Evolutionary conservation across 2,329 filamentous ascomycete genomes (phyloP), one percentile per base, ranked within the genome.

Genomic region (Cercospora berteroae): DNA sequence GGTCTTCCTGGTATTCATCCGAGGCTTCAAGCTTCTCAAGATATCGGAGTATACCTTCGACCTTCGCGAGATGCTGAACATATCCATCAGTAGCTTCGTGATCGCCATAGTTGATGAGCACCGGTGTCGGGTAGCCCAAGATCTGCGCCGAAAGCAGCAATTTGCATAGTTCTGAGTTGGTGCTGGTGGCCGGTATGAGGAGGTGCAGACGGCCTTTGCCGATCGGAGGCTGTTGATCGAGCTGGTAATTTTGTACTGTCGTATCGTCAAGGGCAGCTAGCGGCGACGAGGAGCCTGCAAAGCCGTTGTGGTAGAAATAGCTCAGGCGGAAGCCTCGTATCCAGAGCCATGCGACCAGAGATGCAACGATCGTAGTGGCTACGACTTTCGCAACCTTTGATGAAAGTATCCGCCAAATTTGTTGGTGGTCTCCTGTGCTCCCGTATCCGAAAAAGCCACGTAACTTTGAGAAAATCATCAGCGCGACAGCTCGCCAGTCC

Each of bases 131-230:
- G 23, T 71, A 72, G 29, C 64, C 69, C 27, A 70, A 65, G 29
- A 71, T 64, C 31, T 65, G 62, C 12, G 62, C 63, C 8, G 69
- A 70, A 31, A 72, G 61, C 18, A 72, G 20, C 6, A 68, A 67
- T 62, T 72, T 72, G 69, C 71, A 71, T 18, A 72, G 52, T 39
- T 72, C 63, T 9, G 64, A 52, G 10, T 82, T 83, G 50, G 80
- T 80, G n/a, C 79, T 78, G 42, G 80, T 79, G 5, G 83, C 81
- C 5, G 84, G 83, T 58, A 88, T 79, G 29, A 88, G 75, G 42
- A 89, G 81, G 74, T 88, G 86, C 69, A 89, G 85, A 57, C 72
- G 68, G 8, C 67, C 73, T 58, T 70, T 72, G 20, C 64, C 65
- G 16, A 57, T 64, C 20, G 48, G 58, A 16, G n/a, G 36, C 6